These are phyloP conservation scores for Annulohypoxylon truncatum DNA, from an alignment of 2,329 filamentous ascomycete species.

Conservation along the genomic window DNA sequence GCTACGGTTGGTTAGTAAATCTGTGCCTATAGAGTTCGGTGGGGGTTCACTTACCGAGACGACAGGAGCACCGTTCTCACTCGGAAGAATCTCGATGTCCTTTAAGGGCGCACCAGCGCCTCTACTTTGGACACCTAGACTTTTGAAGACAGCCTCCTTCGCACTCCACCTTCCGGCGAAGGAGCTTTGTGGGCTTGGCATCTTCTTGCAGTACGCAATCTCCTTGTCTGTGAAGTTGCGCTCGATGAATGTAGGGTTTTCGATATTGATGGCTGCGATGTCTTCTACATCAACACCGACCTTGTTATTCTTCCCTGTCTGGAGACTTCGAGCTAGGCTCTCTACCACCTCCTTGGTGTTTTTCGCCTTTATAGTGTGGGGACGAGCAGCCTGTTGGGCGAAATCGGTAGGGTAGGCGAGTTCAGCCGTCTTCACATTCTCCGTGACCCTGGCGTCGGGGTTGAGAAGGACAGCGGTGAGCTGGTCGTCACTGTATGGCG, in stretches of 20 bases:
- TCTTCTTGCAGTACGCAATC: constrained; percentile 85
- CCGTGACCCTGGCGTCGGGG: constrained; percentile 85
- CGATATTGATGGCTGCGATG: constrained; percentile 86
- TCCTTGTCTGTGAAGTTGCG: constrained; percentile 92
- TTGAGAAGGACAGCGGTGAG: constrained; percentile 92
- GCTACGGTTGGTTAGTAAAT: constrained; percentile 65
- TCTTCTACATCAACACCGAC: constrained; percentile 95
- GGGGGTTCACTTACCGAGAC: constrained; percentile 76
- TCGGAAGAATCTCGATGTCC: constrained; percentile 91
- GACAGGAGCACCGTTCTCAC: constrained; percentile 82
- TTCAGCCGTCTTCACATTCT: constrained; percentile 87
- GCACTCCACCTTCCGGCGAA: constrained; percentile 97
- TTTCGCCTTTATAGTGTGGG: constrained; percentile 61
- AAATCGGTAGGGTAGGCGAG: constrained; percentile 79
- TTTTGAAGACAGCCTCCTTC: constrained; percentile 99
- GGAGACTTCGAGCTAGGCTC: constrained; percentile 74
- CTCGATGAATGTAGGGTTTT: constrained; percentile 92
- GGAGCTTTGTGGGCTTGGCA: constrained; percentile 83
- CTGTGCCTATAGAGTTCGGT: constrained; percentile 6
- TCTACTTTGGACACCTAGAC: constrained; percentile 84
- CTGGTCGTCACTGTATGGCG: constrained; percentile 90
- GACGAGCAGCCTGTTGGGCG: constrained; percentile 70
- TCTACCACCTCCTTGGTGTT: constrained; percentile 82
- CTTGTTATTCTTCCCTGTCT: constrained; percentile 70
- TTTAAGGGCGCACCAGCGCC: constrained; percentile 90